Percentiles rank a stretch among this genome's conserved stretches.
phyloP scores from a whole-genome alignment of 768 basidiomycete species.

The Sarcodon aspratus region DNA sequence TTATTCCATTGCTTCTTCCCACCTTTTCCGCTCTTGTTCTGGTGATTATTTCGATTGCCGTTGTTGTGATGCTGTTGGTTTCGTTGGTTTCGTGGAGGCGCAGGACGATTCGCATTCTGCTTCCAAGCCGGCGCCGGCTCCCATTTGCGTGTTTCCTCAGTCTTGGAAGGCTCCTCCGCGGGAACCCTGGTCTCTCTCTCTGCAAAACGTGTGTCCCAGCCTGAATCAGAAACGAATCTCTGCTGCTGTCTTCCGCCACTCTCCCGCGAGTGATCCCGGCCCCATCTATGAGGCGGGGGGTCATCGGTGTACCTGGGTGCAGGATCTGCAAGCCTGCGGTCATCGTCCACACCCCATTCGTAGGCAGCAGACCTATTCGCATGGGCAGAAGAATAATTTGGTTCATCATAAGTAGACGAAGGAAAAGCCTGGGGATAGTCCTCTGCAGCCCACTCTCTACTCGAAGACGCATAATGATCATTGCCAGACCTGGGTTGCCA shows the following conservation, averaged over 20 bases:
- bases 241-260: conserved; percentile 19
- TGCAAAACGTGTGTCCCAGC: conserved; percentile 35
- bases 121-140: conserved; percentile 18
- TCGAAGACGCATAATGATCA: conserved; percentile 6
- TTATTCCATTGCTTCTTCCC: conserved; percentile 25
- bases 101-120: conserved; percentile 23
- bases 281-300: too few species aligned
- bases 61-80: conserved; percentile 13
- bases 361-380: neutral
- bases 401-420: neutral
- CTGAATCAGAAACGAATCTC: conserved; percentile 25
- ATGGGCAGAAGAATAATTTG: too few species aligned
- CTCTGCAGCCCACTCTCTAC: conserved; percentile 2
- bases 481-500: conserved; percentile 4
- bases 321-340: conserved; percentile 2
- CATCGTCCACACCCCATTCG: conserved; percentile 5
- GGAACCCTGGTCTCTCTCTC: neutral
- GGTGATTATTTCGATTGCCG: conserved; percentile 11
- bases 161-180: neutral
- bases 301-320: neutral
- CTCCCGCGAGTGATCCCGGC: conserved; percentile 9
- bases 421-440: neutral
- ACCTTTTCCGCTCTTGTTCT: conserved; percentile 20
- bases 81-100: conserved; percentile 22
- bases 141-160: conserved; percentile 8